Conservation (phyloP, 176 grass and related monocot species). For the Aegilops speltoides region DNA sequence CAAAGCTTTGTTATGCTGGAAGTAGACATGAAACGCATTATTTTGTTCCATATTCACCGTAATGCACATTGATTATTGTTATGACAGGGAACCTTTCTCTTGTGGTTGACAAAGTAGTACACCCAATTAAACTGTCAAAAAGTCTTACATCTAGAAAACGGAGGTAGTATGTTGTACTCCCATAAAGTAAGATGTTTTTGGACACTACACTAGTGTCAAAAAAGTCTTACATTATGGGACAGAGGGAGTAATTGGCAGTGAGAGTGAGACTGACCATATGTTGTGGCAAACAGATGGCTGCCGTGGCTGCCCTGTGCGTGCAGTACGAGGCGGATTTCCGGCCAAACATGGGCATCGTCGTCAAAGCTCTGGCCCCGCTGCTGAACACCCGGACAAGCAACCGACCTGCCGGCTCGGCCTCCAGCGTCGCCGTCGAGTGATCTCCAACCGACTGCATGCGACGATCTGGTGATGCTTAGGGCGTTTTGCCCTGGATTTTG, state of each 20-base stretch:
- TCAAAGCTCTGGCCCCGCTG: slow-evolving; percentile 67
- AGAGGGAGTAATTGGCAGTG: no score
- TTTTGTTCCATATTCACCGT: no score
- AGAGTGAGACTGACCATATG: background rate
- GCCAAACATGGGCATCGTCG: slow-evolving; percentile 90
- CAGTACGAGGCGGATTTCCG: slow-evolving; percentile 83
- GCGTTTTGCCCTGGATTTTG: background rate
- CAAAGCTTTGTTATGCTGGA: no score
- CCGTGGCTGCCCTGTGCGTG: slow-evolving; percentile 68
- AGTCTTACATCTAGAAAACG: no score
- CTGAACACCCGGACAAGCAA: slow-evolving; percentile 31
- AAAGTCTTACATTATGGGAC: no score
- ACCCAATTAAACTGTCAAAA: no score
- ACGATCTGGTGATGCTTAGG: background rate
- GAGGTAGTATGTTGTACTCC: no score
- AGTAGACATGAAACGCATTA: no score
- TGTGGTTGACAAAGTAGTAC: background rate
- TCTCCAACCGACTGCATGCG: background rate
- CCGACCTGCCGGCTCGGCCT: background rate
- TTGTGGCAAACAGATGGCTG: slow-evolving; percentile 53
- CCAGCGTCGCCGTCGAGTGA: background rate
- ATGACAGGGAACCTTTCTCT: background rate
- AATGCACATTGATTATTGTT: background rate
- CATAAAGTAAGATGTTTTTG: no score
- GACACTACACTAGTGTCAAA: no score